Conservation (phyloP, 345 rosid species). For the Gossypioides kirkii region DNA sequence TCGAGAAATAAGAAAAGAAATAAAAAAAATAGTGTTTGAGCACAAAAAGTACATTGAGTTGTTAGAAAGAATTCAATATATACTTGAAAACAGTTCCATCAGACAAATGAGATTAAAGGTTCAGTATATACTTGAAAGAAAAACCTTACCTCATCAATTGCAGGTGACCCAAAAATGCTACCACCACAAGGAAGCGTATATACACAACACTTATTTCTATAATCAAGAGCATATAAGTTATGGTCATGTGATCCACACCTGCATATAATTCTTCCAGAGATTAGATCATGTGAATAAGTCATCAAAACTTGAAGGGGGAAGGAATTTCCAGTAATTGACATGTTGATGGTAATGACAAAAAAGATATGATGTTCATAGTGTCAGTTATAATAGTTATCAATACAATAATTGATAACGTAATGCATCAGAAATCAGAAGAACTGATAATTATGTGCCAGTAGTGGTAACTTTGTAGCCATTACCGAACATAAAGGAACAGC, state of each 20-base stretch:
- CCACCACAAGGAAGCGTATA: slow-evolving; percentile 78
- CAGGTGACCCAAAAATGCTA: slow-evolving; percentile 87
- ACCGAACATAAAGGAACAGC: neutral
- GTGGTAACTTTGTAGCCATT: neutral
- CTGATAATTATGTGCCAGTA: neutral
- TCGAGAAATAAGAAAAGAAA: neutral
- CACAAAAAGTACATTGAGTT: neutral
- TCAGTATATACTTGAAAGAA: neutral
- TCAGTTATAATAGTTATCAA: neutral
- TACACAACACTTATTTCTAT: slow-evolving; percentile 54
- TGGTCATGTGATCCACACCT: slow-evolving; percentile 98
- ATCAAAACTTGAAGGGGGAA: neutral
- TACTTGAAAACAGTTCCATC: neutral
- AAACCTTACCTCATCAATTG: slow-evolving; percentile 75
- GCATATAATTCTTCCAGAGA: slow-evolving; percentile 20
- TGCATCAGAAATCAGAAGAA: neutral
- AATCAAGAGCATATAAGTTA: slow-evolving; percentile 82
- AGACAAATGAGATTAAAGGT: neutral
- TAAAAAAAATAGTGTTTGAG: neutral
- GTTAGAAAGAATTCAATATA: neutral
- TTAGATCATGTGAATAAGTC: slow-evolving; percentile 8
- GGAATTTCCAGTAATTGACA: neutral
- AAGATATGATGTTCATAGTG: neutral
- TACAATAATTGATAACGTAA: neutral
- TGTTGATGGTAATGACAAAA: neutral